Evolutionary conservation across 768 basidiomycete species (phyloP).

Genomic region (Suillus plorans): DNA sequence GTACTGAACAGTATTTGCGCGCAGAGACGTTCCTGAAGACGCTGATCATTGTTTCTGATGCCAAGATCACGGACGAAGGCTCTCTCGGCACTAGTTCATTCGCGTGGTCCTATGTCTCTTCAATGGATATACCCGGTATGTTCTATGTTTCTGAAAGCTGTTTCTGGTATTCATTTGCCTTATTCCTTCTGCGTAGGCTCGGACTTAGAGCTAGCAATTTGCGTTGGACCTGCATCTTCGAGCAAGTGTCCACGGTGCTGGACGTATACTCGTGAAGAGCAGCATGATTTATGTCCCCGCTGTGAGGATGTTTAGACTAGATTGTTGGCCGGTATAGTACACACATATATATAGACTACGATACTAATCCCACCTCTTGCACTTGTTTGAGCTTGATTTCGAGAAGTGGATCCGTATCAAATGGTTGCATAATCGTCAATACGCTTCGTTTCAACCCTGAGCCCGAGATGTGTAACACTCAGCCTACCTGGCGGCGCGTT

Average conservation of each 20-base stretch:
- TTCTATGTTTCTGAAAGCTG: not conserved
- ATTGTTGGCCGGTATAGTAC: not conserved
- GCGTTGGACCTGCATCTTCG: slow-evolving; percentile 57
- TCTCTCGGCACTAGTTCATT: slow-evolving; percentile 39
- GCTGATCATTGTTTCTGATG: slow-evolving; percentile 81
- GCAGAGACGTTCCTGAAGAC: slow-evolving; percentile 65
- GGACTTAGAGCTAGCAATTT: slow-evolving; percentile 38
- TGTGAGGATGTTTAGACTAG: slow-evolving; percentile 40
- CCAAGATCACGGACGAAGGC: slow-evolving; percentile 47
- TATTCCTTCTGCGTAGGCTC: slow-evolving; percentile 4
- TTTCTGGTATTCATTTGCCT: not conserved
- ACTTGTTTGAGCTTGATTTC: not conserved
- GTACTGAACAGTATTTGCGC: slow-evolving; percentile 1
- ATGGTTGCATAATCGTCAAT: too few relatives aligned
- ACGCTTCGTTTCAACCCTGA: too few relatives aligned
- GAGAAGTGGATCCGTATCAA: too few relatives aligned
- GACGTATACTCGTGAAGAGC: slow-evolving; percentile 60
- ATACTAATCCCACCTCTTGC: not conserved
- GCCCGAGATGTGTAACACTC: too few relatives aligned
- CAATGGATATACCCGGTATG: slow-evolving; percentile 46
- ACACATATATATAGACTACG: not conserved
- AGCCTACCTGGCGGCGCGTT: too few relatives aligned
- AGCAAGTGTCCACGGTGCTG: slow-evolving; percentile 92
- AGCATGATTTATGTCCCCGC: slow-evolving; percentile 61
- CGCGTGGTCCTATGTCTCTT: slow-evolving; percentile 50